A percentile compares a stretch with the other conserved stretches of the same genome.
Evolutionary conservation across 768 basidiomycete species (phyloP).

Genomic region (Amanita thiersii): DNA sequence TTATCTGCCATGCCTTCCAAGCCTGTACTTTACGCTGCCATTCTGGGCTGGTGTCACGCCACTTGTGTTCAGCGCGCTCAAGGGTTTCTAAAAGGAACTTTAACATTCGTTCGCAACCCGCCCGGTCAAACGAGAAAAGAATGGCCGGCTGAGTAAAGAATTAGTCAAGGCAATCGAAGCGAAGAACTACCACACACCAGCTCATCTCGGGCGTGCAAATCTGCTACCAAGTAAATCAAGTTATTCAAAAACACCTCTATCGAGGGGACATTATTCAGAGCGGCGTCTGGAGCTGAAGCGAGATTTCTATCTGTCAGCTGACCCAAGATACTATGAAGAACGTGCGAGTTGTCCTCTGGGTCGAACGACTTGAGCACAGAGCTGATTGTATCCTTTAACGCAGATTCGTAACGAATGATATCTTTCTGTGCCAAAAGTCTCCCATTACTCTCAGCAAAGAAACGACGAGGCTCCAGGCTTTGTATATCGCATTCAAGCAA

Average conservation of each 20-base stretch:
- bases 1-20: slow-evolving; percentile 38
- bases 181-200: slow-evolving; percentile 33
- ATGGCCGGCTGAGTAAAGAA: slow-evolving; percentile 44
- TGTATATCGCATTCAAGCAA: slow-evolving; percentile 17
- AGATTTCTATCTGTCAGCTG: slow-evolving; percentile 29
- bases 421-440: slow-evolving; percentile 48
- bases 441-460: slow-evolving; percentile 28
- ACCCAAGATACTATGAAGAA: slow-evolving; percentile 29
- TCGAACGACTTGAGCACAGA: slow-evolving; percentile 28
- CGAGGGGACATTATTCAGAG: slow-evolving; percentile 25
- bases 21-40: slow-evolving; percentile 44
- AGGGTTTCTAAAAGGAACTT: slow-evolving; percentile 26
- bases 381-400: slow-evolving; percentile 36
- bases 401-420: slow-evolving; percentile 47
- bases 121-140: slow-evolving; percentile 59
- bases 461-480: slow-evolving; percentile 31
- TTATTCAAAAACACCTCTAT: slow-evolving; percentile 26
- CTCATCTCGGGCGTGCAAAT: slow-evolving; percentile 44
- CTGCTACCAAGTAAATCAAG: slow-evolving; percentile 45
- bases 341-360: slow-evolving; percentile 21
- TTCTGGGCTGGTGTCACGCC: slow-evolving; percentile 35
- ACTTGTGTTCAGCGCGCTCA: slow-evolving; percentile 34
- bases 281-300: slow-evolving; percentile 7
- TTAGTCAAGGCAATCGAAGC: background rate
- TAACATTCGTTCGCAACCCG: slow-evolving; percentile 49